Evolutionary conservation across 352 stramenopile genomes (phyloP), one percentile per base, ranked within the genome.

Genomic region (Phytophthora citricola): DNA sequence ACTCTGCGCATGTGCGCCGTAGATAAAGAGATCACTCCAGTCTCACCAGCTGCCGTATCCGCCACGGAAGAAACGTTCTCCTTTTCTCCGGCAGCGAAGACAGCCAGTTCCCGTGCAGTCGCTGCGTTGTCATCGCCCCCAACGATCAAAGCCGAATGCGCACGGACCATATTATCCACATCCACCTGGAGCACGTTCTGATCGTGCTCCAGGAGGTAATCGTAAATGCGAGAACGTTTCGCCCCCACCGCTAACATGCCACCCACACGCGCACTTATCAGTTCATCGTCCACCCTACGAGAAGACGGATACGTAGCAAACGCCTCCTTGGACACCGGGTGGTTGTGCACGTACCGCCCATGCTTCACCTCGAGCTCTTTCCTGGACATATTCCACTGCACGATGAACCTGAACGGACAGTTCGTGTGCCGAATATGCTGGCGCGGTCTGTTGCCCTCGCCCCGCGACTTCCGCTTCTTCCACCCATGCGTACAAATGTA

Each of bases 151-250:
- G 49, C 50, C 1, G 34, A 6, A 38, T 70, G 46, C 6, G 27
- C 48, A 7, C 53, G 17, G 2, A 70, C 62, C 17, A 70, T 22
- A 14, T 70, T 65, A 26, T 61, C 63, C 1, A 70, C 54, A 24
- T 70, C 54, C 0, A n/a, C 32, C 22, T 66, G 56, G 9, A 71
- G 66, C 2, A 58, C 51, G n/a, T 71, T 71, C 26, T 71, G 43
- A 22, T 66, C 55, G 20, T 71, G 31, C 6, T 56, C 26, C 5
- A 70, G 22, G 1, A 58, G 40, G 15, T 57, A 70, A 12, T 65
- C 48, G 44, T 60, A 70, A 20, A 66, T 66, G 0, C n/a, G 9
- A 9, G 55, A 65, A 0, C 41, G 32, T 27, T 56, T 58, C 17
- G 17, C 17, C 17, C 17, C 17, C 17, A 54, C 48, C 1, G 48